A percentile compares a stretch with the other conserved stretches of the same genome.
phyloP scores from a whole-genome alignment of 2,329 filamentous ascomycete species.

The Aspergillus alliaceus region DNA sequence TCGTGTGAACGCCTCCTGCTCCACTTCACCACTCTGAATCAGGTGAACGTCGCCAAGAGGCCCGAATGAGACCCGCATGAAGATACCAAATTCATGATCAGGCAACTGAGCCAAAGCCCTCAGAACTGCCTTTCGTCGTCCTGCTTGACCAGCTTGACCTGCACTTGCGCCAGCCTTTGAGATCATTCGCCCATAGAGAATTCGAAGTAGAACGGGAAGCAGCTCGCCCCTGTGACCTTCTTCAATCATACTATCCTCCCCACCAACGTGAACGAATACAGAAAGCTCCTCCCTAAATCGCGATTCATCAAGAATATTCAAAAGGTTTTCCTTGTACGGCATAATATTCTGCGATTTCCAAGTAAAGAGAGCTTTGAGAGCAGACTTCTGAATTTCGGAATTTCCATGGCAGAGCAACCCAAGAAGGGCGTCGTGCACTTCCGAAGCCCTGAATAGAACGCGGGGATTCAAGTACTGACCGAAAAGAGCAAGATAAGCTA shows the following conservation, averaged over 20 bases:
- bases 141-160: slow-evolving; percentile 76
- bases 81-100: slow-evolving; percentile 72
- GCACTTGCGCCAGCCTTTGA: slow-evolving; percentile 75
- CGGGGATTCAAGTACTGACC: slow-evolving; percentile 82
- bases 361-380: slow-evolving; percentile 78
- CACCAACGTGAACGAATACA: slow-evolving; percentile 74
- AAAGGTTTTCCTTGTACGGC: slow-evolving; percentile 79
- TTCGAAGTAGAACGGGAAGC: slow-evolving; percentile 81
- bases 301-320: slow-evolving; percentile 85
- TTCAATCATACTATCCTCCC: slow-evolving; percentile 65
- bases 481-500: slow-evolving; percentile 78
- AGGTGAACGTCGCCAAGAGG: slow-evolving; percentile 63
- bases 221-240: slow-evolving; percentile 69
- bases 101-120: slow-evolving; percentile 77
- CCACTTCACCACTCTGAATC: slow-evolving; percentile 51
- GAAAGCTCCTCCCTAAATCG: slow-evolving; percentile 93
- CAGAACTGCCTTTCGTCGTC: slow-evolving; percentile 71
- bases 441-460: slow-evolving; percentile 73
- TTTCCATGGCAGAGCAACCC: slow-evolving; percentile 83
- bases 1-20: slow-evolving; percentile 55
- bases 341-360: slow-evolving; percentile 81
- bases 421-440: slow-evolving; percentile 75
- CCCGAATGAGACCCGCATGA: slow-evolving; percentile 79
- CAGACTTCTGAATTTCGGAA: slow-evolving; percentile 79
- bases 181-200: slow-evolving; percentile 88